A percentile compares a stretch with the other conserved stretches of the same genome.
Evolutionary conservation across 371 early-diverging fungal genomes (phyloP).

Genomic region (Umbelopsis sp.): DNA sequence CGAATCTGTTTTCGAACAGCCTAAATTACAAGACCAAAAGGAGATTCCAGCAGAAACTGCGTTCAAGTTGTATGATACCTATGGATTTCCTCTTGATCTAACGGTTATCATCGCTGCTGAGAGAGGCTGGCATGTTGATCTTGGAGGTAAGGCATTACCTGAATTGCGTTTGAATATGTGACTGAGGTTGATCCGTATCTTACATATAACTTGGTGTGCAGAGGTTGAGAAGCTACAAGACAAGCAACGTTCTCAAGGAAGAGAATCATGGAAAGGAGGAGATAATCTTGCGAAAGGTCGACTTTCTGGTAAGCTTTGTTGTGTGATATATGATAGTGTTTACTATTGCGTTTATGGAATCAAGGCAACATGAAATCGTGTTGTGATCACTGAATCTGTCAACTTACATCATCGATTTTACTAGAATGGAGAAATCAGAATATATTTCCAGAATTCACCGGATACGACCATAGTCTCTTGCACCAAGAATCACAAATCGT

Average conservation of each 20-base stretch:
- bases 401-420: too few species aligned
- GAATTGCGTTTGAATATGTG: not conserved
- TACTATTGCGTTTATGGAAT: too few species aligned
- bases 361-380: not conserved
- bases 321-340: too few species aligned
- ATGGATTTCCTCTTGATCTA: constrained; percentile 80
- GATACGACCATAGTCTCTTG: constrained; percentile 50
- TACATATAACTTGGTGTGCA: not conserved
- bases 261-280: constrained; percentile 61
- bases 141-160: constrained; percentile 37
- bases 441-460: constrained; percentile 59
- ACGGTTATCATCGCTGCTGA: constrained; percentile 72
- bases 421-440: constrained; percentile 44
- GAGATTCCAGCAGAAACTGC: constrained; percentile 58
- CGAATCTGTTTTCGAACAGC: constrained; percentile 57
- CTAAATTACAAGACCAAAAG: constrained; percentile 38
- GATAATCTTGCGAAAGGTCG: constrained; percentile 34
- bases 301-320: constrained; percentile 32
- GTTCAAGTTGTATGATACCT: constrained; percentile 76
- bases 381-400: not conserved
- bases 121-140: constrained; percentile 71
- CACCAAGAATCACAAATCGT: constrained; percentile 56
- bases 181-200: not conserved
- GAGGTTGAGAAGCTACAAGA: constrained; percentile 58
- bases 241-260: constrained; percentile 57